Base-by-base conservation (phyloP, 768 basidiomycete species). In the Lactarius tabidus region DNA sequence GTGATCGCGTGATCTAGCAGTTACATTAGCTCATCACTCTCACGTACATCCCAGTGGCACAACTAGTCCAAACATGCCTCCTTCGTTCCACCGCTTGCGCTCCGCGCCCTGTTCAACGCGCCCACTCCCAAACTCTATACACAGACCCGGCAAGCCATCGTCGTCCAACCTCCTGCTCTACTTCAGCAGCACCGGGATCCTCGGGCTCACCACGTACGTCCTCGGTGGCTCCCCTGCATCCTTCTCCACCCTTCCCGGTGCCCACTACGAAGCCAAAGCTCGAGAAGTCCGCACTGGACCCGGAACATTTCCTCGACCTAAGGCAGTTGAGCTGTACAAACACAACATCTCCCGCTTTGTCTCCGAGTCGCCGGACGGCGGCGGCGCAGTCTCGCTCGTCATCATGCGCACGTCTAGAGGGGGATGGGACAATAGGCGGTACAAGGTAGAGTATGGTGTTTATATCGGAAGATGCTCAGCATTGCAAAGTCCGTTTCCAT, bases 331-430 rank as follows among this genome's bases (percentile, higher is more conserved):
- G 65, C 88, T 88, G 98, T 33, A 33, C 33, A 33, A 97, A 83
- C 90, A 98, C 83, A 97, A 98, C 78, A 90, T 93, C 17, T 80
- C 91, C 35, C 85, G 90, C 70, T 94, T 90, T 73, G 78, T 86
- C 55, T 94, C 95, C 73, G 87, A 86, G 70, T 81, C 96, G 23
- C 91, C 91, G 8, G 84, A 90, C 52, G 84, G 87, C 68, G 83
- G 90, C 57, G 87, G 90, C 0, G 87, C 92, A 7, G 82, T 91
- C 43, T 82, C 90, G 0, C 90, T 87, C 67, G 79, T 98, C 18
- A 73, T 93, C 60, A 84, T 95, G 70, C 89, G 86, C 76, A 80
- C 93, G 18, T 85, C 90, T 0, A n/a, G n/a, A n/a, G n/a, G n/a
- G n/a, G n/a, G n/a, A n/a, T n/a, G n/a, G n/a, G n/a, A n/a, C n/a